Evolutionary conservation across 2,329 filamentous ascomycete genomes (phyloP).

Genomic region (Davidsoniella australis): DNA sequence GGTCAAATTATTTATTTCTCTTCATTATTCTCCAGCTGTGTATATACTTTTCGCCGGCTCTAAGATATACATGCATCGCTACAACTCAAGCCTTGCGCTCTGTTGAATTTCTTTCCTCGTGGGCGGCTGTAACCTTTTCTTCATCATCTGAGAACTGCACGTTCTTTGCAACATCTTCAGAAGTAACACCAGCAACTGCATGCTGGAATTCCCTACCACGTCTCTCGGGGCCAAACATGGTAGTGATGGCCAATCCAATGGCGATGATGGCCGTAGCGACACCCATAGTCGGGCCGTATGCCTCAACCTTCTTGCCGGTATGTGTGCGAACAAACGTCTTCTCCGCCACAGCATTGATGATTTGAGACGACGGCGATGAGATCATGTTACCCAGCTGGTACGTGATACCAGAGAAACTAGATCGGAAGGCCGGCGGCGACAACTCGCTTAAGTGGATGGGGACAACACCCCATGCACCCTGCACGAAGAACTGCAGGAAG

Average conservation of each 20-base stretch:
- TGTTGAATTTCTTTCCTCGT: background rate
- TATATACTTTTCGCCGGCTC: background rate
- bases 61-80: background rate
- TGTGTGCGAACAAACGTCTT: slow-evolving; percentile 35
- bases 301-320: slow-evolving; percentile 41
- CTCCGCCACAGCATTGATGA: slow-evolving; percentile 60
- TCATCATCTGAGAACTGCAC: slow-evolving; percentile 10
- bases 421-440: slow-evolving; percentile 53
- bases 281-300: slow-evolving; percentile 61
- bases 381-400: slow-evolving; percentile 68
- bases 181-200: slow-evolving; percentile 24
- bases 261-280: slow-evolving; percentile 63
- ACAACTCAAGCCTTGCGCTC: background rate
- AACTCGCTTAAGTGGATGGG: slow-evolving; percentile 67
- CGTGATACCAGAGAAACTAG: slow-evolving; percentile 55
- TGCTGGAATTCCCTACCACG: slow-evolving; percentile 53
- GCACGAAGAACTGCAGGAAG: slow-evolving; percentile 66
- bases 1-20: background rate
- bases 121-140: slow-evolving; percentile 8
- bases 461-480: slow-evolving; percentile 62
- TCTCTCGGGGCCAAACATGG: slow-evolving; percentile 57
- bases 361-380: slow-evolving; percentile 53
- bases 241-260: slow-evolving; percentile 48
- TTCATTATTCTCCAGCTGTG: background rate
- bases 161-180: slow-evolving; percentile 13